Base-by-base conservation (phyloP, 371 early-diverging fungal species). In the Actinomucor elegans region DNA sequence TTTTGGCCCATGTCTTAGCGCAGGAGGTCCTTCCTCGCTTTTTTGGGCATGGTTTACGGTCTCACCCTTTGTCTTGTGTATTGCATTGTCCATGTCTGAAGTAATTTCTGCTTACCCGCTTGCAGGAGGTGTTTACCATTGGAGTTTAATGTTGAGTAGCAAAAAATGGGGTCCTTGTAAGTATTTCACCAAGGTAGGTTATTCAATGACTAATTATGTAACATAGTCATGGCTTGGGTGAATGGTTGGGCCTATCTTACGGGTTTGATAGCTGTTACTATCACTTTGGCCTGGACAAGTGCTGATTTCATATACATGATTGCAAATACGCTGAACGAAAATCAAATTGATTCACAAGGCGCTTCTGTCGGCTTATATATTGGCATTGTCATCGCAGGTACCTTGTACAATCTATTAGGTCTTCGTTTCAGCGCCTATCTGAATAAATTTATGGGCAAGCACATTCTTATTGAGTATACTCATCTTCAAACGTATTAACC, bases 121-220 rank as follows among this genome's bases (percentile, higher is more conserved):
- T 15, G 66, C 60, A 33, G 72, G 72, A 24, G 69, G 68, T 50
- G 61, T 73, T 14, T 69, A 60, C 27, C 58, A 52, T 41, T 70
- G 74, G 75, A 62, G 66, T 20, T 66, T 66, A 23, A 14, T 67
- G 27, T 29, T 75, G 3, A 57, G 67, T 26, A 61, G 43, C 32
- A 44, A 68, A 36, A 46, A 71, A 51, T 67, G 65, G 65, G 75
- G 67, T 8, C 72, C 69, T 38, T 64, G 69, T 69, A 63, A 56
- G 65, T 59, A 12, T 31, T 32, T 9, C 15, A 10, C 0, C 18
- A 20, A 28, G 7, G 8, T 33, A 26, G n/a, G n/a, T n/a, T n/a
- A n/a, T n/a, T n/a, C n/a, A n/a, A n/a, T n/a, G n/a, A n/a, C n/a
- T n/a, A n/a, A n/a, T n/a, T n/a, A n/a, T n/a, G n/a, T n/a, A 18